Conservation (phyloP, 805 yeast genomes). For the Saccharomycopsis olivae region DNA sequence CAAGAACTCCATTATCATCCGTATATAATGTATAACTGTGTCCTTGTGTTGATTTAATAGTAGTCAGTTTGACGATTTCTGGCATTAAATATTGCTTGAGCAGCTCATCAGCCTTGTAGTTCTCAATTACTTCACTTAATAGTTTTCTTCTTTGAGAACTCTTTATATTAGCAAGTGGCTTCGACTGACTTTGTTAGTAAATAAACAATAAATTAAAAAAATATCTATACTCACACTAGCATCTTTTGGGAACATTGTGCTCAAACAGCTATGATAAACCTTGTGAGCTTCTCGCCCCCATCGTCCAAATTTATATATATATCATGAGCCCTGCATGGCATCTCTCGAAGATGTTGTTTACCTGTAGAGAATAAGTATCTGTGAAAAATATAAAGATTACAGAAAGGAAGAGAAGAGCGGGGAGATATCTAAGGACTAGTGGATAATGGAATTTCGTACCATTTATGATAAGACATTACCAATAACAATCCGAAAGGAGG, state of each 20-base stretch:
- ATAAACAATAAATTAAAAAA: neutral
- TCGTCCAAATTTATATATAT: too few relatives aligned
- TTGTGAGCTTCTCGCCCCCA: too few relatives aligned
- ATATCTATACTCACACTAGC: conserved; percentile 27
- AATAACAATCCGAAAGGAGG: neutral
- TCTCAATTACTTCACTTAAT: conserved; percentile 31
- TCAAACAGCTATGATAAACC: too few relatives aligned
- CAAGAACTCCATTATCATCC: conserved; percentile 53
- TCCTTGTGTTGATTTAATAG: conserved; percentile 43
- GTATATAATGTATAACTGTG: conserved; percentile 54
- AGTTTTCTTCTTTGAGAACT: conserved; percentile 66
- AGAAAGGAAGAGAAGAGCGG: too few relatives aligned
- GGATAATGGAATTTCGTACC: too few relatives aligned
- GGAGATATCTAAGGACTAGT: too few relatives aligned
- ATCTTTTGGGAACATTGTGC: conserved; percentile 41
- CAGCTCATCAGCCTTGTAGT: conserved; percentile 30
- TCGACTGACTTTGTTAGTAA: conserved; percentile 30
- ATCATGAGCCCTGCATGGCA: too few relatives aligned
- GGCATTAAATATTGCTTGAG: conserved; percentile 21
- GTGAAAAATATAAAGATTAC: too few relatives aligned
- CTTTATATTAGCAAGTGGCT: conserved; percentile 70
- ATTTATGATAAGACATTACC: conserved; percentile 7
- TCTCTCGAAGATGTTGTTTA: too few relatives aligned
- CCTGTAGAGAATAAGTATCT: too few relatives aligned
- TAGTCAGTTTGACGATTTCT: conserved; percentile 42